Base-by-base conservation (phyloP, 768 basidiomycete species). In the Tulasnella sp. region DNA sequence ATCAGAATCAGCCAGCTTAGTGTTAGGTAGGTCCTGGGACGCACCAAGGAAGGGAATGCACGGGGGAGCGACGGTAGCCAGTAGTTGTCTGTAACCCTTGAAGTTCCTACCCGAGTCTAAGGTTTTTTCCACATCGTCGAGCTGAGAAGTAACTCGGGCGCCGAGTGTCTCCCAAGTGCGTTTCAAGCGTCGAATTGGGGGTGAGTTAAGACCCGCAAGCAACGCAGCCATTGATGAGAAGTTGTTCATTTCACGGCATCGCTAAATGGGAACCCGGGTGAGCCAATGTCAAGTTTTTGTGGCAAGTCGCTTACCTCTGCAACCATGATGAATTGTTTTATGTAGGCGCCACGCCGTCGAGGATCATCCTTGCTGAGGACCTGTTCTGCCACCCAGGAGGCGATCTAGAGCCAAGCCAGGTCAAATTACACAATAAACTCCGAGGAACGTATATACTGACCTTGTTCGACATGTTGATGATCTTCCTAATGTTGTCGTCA, bases 141-240 rank as follows among this genome's bases (percentile, higher is more conserved):
- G 90, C 79, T 90, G 87, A 0, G 89, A 84, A 86, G 93, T 88
- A 78, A 88, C 87, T 78, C 92, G 90, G 75, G 90, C 87, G 79
- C 87, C 91, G 78, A 98, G 89, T 83, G 91, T 89, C 79, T 97
- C 95, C 91, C 94, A 96, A 4, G 97, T 96, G 71, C 97, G 89
- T 82, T 95, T 96, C 77, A 99, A 85, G 11, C 97, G 90, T 64
- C 92, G 90, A 78, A 99, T 96, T 15, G 95, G 94, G 25, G 97
- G 93, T 0, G 94, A 94, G 80, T 97, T 96, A 73, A 98, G 86
- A 8, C 96, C 97, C 17, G 97, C 97, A 45, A 96, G 91, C 75
- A 99, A 93, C 40, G 96, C 95, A 77, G 95, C 93, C 91, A 99
- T 94, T n/a, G 91, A 93, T 25, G 96, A 96, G 84, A 94, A 98